Evolutionary conservation across 345 rosid species (phyloP).

Genomic region (Sisymbrium altissimum): DNA sequence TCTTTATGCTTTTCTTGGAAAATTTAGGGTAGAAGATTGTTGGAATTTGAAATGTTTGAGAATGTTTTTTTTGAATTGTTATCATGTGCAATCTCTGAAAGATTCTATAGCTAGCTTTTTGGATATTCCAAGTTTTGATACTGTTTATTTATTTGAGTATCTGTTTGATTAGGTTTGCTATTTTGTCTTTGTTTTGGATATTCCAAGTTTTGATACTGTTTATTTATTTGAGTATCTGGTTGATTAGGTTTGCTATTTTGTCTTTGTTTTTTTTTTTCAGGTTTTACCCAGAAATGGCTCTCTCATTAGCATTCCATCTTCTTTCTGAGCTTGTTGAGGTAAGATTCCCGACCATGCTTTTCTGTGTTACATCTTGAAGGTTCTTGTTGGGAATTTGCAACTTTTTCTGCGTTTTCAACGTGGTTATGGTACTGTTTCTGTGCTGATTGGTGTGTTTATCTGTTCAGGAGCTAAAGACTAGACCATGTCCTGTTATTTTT

Average conservation of each 20-base stretch:
- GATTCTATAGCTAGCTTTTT: conserved; percentile 1
- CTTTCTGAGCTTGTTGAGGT: conserved; percentile 77
- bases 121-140: conserved; percentile 16
- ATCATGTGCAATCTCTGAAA: not conserved
- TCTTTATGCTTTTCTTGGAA: not conserved
- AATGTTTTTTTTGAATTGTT: not conserved
- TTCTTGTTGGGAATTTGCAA: not conserved
- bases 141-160: conserved; percentile 11
- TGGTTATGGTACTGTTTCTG: too few relatives aligned
- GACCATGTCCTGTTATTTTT: conserved; percentile 74
- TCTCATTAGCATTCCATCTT: conserved; percentile 65
- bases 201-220: conserved; percentile 14
- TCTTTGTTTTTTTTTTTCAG: conserved; percentile 47
- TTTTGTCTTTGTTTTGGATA: conserved; percentile 1
- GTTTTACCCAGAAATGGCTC: conserved; percentile 69
- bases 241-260: not conserved
- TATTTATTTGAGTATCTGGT: conserved; percentile 15
- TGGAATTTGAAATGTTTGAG: not conserved
- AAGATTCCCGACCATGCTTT: conserved; percentile 13
- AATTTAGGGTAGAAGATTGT: not conserved
- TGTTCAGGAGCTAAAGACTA: conserved; percentile 53
- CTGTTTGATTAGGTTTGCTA: not conserved
- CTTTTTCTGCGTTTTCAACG: not conserved
- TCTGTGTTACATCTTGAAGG: not conserved
- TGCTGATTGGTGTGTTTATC: not conserved